Evolutionary conservation across 176 grass and related monocot genomes (phyloP), one percentile per base, ranked within the genome.

Genomic region (Dactylis glomerata): DNA sequence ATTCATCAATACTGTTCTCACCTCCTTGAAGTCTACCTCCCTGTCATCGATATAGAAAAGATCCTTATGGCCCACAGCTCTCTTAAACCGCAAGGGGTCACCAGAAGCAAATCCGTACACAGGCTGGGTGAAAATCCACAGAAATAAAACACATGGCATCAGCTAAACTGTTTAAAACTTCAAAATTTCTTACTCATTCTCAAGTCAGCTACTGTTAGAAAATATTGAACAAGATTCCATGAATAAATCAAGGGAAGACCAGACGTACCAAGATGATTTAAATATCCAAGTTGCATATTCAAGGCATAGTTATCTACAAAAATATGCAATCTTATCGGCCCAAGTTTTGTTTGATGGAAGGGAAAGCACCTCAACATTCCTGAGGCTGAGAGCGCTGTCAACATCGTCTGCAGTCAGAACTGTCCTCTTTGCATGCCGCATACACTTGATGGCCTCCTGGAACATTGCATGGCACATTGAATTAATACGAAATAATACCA

Each of bases 21-120:
- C 95, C 92, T 95, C 95, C 81, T 93, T 98, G 84, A 98, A 92
- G 71, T 98, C 95, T 19, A 98, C 84, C 84, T 98, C 95, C 73
- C 80, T 92, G 45, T 93, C 95, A 82, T 95, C 95, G 82, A 98
- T 69, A 79, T 98, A 98, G 87, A 95, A 98, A 37, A 98, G 89
- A 91, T 98, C 95, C 80, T 95, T 98, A 85, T 98, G 92, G 32
- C 95, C 95, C 81, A 93, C 83, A 74, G 92, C 95, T 84, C 87
- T 94, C 78, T 93, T 98, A 88, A 98, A 95, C 59, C 90, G 85
- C 30, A 93, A 78, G 47, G 95, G 92, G 68, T 98, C 95, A 56
- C 92, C 89, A 77, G 92, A 98, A 69, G 95, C 91, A 90, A 98
- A 98, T 86, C 95, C 95, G 67, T 98, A 98, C 74, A 95, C 85